Conservation (phyloP, 1,284 basidiomycete genomes). For the Ustilago loliicola region DNA sequence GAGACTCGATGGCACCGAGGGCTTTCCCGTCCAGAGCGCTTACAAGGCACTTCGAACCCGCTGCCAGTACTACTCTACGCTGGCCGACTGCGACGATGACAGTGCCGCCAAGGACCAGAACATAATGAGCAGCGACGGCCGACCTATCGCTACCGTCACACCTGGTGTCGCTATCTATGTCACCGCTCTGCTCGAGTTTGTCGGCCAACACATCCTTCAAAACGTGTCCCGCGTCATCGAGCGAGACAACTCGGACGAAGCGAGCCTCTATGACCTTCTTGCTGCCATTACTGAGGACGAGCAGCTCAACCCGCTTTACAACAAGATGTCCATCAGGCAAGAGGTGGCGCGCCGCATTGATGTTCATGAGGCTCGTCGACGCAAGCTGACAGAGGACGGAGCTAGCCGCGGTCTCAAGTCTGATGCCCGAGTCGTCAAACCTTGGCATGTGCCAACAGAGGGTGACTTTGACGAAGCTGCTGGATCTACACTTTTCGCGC, state of each 20-base stretch:
- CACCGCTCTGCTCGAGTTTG: slow-evolving; percentile 63
- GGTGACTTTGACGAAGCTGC: slow-evolving; percentile 61
- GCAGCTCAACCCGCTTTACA: slow-evolving; percentile 46
- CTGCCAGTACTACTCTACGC: slow-evolving; percentile 64
- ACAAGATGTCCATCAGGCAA: slow-evolving; percentile 47
- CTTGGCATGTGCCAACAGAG: slow-evolving; percentile 57
- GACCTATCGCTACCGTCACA: slow-evolving; percentile 66
- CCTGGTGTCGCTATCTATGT: slow-evolving; percentile 66
- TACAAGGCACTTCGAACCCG: slow-evolving; percentile 58
- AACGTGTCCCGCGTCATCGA: slow-evolving; percentile 63
- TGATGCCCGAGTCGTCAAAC: slow-evolving; percentile 48
- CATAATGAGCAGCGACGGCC: slow-evolving; percentile 65
- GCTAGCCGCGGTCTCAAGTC: slow-evolving; percentile 19
- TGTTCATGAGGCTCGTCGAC: slow-evolving; percentile 26
- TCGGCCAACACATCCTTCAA: slow-evolving; percentile 61
- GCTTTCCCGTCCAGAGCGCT: slow-evolving; percentile 59
- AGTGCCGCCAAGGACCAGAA: slow-evolving; percentile 54
- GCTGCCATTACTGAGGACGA: slow-evolving; percentile 66
- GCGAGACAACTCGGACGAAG: slow-evolving; percentile 66
- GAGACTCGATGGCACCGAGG: slow-evolving; percentile 60
- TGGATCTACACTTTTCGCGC: slow-evolving; percentile 39
- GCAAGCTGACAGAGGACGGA: slow-evolving; percentile 26
- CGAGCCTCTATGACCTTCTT: slow-evolving; percentile 56
- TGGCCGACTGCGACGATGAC: slow-evolving; percentile 59
- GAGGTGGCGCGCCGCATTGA: slow-evolving; percentile 46